Base-by-base conservation (phyloP, 2,329 filamentous ascomycete genomes). In the Pyricularia sp. region DNA sequence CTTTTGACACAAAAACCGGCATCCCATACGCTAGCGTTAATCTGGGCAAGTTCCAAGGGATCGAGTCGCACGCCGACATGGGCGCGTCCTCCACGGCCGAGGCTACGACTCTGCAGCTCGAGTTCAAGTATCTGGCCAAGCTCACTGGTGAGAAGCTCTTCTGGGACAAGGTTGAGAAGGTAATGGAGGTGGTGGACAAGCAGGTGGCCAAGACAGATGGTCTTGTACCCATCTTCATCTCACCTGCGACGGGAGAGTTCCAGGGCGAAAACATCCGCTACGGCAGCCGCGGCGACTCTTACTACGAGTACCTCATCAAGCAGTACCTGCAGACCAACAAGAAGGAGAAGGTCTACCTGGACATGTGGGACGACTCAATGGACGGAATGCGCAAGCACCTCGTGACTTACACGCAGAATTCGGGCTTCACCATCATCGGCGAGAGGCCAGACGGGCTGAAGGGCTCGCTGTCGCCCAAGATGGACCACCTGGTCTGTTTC, bases 271-370 rank as follows among this genome's bases (percentile, higher is more conserved):
- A 97, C 76, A 94, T 99, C 75, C 91, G 95, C 23, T 85, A 98
- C 26, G 95, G 95, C 58, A 97, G 93, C 77, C 88, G 95, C 71
- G 95, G 95, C 64, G 95, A 99, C 81, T 97, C 94, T 65, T 99
- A 98, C 81, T 99, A 99, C 80, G 93, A 99, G 80, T 99, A 99
- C 78, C 87, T 99, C 67, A 96, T 98, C 83, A 99, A 99, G 81
- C 95, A 99, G 78, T 98, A 97, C 77, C 84, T 97, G 25, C 95
- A 99, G 79, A 99, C 95, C 14, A 92, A 92, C 69, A 88, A 91
- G 77, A 85, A 94, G 75, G 94, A 99, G 77, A 84, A 88, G 0
- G 81, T 98, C 20, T 99, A 99, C 79, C 84, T 90, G 72, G 92
- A 95, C 17, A 92, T 99, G 89, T 99, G 96, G 94, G 85, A 94